A percentile compares a stretch with the other conserved stretches of the same genome.
Conservation (phyloP, 2,329 filamentous ascomycete species). For the Chrysoporthe deuterocubensis region DNA sequence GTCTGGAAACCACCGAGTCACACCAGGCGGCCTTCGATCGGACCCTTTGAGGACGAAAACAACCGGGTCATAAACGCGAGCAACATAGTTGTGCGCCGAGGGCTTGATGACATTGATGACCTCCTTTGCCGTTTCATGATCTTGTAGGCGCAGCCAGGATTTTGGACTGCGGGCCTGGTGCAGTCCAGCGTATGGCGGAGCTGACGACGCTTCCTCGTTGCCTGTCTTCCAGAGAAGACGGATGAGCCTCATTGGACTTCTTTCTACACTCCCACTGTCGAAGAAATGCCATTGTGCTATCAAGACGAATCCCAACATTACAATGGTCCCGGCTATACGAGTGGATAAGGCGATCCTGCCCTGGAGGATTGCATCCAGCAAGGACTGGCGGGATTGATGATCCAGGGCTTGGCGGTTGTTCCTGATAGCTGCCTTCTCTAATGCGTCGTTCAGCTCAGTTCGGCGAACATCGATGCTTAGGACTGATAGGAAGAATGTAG, state of each 20-base stretch:
- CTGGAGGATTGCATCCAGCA: constrained; percentile 64
- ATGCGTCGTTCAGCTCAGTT: constrained; percentile 74
- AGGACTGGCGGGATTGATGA: constrained; percentile 48
- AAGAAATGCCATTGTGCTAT: constrained; percentile 81
- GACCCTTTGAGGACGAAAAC: constrained; percentile 73
- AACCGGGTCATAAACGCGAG: constrained; percentile 74
- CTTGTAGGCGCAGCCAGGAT: constrained; percentile 77
- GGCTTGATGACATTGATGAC: constrained; percentile 79
- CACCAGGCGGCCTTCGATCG: constrained; percentile 62
- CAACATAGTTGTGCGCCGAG: constrained; percentile 70
- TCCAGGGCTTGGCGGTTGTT: constrained; percentile 38
- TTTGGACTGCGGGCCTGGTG: constrained; percentile 77
- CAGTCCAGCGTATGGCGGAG: constrained; percentile 60
- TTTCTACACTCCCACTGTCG: constrained; percentile 43
- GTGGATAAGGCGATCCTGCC: constrained; percentile 72
- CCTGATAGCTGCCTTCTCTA: constrained; percentile 59
- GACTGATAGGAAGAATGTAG: constrained; percentile 80
- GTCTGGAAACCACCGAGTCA: constrained; percentile 55
- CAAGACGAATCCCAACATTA: constrained; percentile 73
- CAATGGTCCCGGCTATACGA: constrained; percentile 73
- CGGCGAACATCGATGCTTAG: constrained; percentile 78
- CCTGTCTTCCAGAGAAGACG: constrained; percentile 40
- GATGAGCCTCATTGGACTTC: constrained; percentile 18
- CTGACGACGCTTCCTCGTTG: constrained; percentile 34
- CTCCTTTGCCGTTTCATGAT: constrained; percentile 77